Conservation (phyloP, 768 basidiomycete species). For the Tricholomella constricta region DNA sequence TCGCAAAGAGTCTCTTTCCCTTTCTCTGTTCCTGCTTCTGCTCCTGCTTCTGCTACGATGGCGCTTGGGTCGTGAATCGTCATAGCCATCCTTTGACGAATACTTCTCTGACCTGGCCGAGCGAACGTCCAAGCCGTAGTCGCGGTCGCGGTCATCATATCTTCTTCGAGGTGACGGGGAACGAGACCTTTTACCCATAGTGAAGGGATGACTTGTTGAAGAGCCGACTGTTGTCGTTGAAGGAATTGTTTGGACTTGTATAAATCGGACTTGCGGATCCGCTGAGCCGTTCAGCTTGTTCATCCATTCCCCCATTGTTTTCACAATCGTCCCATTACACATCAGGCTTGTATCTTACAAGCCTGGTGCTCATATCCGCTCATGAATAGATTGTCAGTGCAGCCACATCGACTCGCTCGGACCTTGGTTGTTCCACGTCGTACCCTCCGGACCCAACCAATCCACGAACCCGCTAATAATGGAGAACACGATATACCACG, state of each 20-base stretch:
- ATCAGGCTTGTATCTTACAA: neutral
- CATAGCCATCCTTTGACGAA: constrained; percentile 32
- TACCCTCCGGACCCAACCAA: constrained; percentile 58
- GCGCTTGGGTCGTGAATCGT: constrained; percentile 30
- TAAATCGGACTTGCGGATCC: constrained; percentile 3
- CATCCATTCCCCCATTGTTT: too few relatives aligned
- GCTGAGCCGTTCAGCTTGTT: neutral
- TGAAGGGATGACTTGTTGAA: neutral
- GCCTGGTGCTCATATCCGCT: neutral
- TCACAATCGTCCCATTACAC: neutral
- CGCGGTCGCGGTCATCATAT: constrained; percentile 39
- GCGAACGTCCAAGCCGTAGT: constrained; percentile 34
- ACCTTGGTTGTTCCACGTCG: constrained; percentile 31
- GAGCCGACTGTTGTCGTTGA: neutral
- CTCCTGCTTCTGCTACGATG: constrained; percentile 34
- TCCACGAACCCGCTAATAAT: constrained; percentile 41
- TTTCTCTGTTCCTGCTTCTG: constrained; percentile 20
- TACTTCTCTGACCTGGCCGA: constrained; percentile 36
- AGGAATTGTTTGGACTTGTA: constrained; percentile 13
- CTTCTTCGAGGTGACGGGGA: constrained; percentile 51
- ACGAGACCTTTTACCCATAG: constrained; percentile 53
- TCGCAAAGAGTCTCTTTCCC: constrained; percentile 21
- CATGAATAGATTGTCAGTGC: constrained; percentile 18
- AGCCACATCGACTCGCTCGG: constrained; percentile 26
- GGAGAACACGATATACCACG: constrained; percentile 34